Evolutionary conservation across 1,284 basidiomycete genomes (phyloP).

Genomic region (Afroboletus lepidellus): DNA sequence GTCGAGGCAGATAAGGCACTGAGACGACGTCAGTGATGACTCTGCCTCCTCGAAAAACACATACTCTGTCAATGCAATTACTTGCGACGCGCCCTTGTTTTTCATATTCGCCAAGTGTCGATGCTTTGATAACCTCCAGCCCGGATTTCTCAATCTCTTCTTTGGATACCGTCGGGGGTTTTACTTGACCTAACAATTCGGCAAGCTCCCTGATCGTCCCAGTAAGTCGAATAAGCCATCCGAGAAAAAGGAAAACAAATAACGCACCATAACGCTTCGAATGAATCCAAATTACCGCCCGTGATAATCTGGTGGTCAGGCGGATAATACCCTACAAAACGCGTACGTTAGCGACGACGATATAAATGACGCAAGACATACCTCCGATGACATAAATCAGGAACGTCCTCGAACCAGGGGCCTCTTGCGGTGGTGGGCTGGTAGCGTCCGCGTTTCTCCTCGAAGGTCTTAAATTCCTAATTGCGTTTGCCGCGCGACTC

Average conservation of each 20-base stretch:
- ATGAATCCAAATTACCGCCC: conserved; percentile 72
- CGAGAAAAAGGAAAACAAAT: conserved; percentile 1
- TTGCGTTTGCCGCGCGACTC: conserved; percentile 52
- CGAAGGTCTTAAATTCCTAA: conserved; percentile 53
- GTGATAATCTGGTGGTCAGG: conserved; percentile 82
- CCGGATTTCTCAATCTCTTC: conserved; percentile 83
- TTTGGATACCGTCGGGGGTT: conserved; percentile 74
- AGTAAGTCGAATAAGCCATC: conserved; percentile 4
- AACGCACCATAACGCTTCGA: conserved; percentile 71
- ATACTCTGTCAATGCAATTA: conserved; percentile 76
- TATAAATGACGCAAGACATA: conserved; percentile 26
- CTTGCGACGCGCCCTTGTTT: conserved; percentile 61
- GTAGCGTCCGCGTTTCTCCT: conserved; percentile 32
- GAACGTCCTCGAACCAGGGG: conserved; percentile 65
- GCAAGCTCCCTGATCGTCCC: conserved; percentile 59
- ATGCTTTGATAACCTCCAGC: conserved; percentile 65
- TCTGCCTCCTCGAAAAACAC: conserved; percentile 27
- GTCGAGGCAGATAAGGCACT: conserved; percentile 82
- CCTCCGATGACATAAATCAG: conserved; percentile 82
- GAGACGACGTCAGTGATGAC: conserved; percentile 4
- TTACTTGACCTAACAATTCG: conserved; percentile 73
- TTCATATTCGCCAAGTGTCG: conserved; percentile 53
- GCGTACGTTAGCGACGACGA: conserved; percentile 7
- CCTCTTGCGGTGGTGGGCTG: conserved; percentile 29
- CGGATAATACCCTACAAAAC: conserved; percentile 72